Percentiles rank a stretch among this genome's conserved stretches.
Evolutionary conservation across 1,139 yeast species (phyloP).

Genomic region (Saccharomyces hybrid): DNA sequence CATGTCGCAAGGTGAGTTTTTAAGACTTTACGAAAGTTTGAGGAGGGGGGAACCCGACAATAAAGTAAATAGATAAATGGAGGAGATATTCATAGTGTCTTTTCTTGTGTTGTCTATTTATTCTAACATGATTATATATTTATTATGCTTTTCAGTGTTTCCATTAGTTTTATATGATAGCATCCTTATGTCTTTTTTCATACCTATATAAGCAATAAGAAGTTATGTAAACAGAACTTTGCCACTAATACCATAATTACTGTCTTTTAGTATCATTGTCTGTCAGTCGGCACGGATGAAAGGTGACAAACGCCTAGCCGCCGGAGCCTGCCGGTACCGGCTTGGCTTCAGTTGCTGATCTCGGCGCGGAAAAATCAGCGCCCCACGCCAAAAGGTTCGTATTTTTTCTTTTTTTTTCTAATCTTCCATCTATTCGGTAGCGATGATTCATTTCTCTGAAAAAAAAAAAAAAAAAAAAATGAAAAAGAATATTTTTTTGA

Average conservation of each 20-base stretch:
- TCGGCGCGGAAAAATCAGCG: neutral
- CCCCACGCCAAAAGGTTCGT: neutral
- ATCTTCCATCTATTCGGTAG: neutral
- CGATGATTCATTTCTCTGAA: neutral
- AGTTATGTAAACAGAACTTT: neutral
- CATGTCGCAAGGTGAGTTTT: conserved; percentile 26
- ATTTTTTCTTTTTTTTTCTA: neutral
- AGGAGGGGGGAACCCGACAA: conserved; percentile 31
- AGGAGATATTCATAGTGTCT: neutral
- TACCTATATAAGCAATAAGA: neutral
- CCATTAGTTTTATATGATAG: neutral
- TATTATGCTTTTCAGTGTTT: neutral
- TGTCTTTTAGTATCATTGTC: neutral
- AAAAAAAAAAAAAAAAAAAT: neutral
- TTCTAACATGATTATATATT: neutral
- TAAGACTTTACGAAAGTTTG: conserved; percentile 19
- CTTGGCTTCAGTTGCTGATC: neutral
- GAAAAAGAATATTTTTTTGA: neutral
- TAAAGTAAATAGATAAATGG: conserved; percentile 24
- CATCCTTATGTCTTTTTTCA: neutral
- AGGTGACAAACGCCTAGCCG: neutral
- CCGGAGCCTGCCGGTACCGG: neutral
- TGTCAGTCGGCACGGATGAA: neutral
- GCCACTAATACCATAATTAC: neutral
- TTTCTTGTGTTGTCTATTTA: neutral